These are phyloP conservation scores for Ogataea allantospora DNA, from an alignment of 805 yeast species.

Conservation along the genomic window DNA sequence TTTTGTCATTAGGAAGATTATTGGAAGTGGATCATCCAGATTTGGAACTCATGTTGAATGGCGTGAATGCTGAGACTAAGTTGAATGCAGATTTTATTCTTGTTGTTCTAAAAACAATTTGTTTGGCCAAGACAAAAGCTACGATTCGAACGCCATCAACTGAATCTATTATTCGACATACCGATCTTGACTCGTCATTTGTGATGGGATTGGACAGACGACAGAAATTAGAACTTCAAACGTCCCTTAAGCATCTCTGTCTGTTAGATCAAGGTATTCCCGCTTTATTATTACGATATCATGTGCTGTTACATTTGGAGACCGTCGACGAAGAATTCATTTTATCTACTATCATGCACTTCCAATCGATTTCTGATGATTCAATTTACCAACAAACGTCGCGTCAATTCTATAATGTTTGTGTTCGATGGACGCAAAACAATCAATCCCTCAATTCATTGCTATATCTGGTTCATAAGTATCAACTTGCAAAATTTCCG, in stretches of 20 bases:
- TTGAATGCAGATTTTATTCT: conserved; percentile 2
- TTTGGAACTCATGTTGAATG: neutral
- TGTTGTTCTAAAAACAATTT: conserved; percentile 1
- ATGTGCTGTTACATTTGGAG: neutral
- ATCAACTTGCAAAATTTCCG: neutral
- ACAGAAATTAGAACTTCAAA: neutral
- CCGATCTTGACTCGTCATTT: neutral
- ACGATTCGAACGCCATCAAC: neutral
- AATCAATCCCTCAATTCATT: conserved; percentile 4
- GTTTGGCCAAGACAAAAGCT: neutral
- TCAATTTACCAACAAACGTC: conserved; percentile 15
- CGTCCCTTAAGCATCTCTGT: neutral
- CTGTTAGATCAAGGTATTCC: neutral
- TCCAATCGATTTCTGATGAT: conserved; percentile 1
- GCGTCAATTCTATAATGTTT: conserved; percentile 8
- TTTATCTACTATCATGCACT: conserved; percentile 1
- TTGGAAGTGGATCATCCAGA: neutral
- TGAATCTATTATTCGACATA: neutral
- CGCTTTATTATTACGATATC: neutral
- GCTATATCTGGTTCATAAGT: conserved; percentile 2
- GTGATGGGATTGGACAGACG: neutral
- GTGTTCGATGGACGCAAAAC: conserved; percentile 6
- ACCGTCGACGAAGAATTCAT: neutral
- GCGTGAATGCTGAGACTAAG: neutral
- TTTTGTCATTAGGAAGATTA: neutral